Conservation (phyloP, 805 yeast genomes). For the Brettanomyces bruxellensis region DNA sequence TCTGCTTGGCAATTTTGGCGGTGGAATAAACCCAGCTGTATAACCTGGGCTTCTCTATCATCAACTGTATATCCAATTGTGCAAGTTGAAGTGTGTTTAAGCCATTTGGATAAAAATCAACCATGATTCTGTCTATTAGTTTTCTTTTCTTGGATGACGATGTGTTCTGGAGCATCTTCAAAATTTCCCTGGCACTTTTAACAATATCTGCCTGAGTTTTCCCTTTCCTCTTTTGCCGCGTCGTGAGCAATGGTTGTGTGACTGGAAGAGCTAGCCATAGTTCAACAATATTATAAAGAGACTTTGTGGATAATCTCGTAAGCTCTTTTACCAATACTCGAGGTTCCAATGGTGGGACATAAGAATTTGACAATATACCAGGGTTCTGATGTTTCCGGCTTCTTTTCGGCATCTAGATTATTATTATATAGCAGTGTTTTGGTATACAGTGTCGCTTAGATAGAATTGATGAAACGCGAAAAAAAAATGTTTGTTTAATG, state of each 20-base stretch:
- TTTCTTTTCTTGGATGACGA: slow-evolving; percentile 18
- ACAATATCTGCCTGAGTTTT: slow-evolving; percentile 12
- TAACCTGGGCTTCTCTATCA: slow-evolving; percentile 48
- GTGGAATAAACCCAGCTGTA: slow-evolving; percentile 41
- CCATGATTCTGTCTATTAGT: slow-evolving; percentile 36
- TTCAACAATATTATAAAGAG: slow-evolving; percentile 22
- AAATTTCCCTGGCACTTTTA: slow-evolving; percentile 5
- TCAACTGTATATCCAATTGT: slow-evolving; percentile 57
- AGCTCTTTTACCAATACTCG: slow-evolving; percentile 17
- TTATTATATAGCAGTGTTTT: no score
- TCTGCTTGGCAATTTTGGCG: slow-evolving; percentile 26
- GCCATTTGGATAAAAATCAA: slow-evolving; percentile 46
- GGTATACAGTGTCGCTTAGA: no score
- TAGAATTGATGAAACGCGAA: no score
- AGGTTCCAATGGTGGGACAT: slow-evolving; percentile 22
- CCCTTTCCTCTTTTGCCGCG: slow-evolving; percentile 12
- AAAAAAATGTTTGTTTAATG: no score
- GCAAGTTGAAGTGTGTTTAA: slow-evolving; percentile 58
- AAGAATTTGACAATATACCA: slow-evolving; percentile 26
- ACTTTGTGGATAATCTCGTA: slow-evolving; percentile 17
- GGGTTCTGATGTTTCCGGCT: slow-evolving; percentile 4
- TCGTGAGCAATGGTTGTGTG: slow-evolving; percentile 20
- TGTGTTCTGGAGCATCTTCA: slow-evolving; percentile 6
- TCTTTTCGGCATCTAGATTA: not conserved
- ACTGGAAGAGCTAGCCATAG: slow-evolving; percentile 25